phyloP scores from a whole-genome alignment of 805 yeast species.

The Sporopachydermia lactativora region DNA sequence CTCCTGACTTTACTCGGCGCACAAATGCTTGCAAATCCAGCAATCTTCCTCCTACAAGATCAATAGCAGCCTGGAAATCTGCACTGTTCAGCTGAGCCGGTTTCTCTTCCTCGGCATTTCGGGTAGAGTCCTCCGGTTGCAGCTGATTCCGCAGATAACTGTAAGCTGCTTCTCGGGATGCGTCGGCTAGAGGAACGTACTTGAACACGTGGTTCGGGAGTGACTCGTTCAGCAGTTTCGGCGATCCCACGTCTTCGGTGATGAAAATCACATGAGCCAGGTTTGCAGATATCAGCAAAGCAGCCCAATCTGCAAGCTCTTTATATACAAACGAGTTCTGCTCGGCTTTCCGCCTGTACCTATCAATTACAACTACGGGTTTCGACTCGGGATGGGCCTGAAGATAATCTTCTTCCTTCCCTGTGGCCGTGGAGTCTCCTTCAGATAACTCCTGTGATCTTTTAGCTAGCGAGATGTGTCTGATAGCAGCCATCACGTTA shows the following conservation, averaged over 20 bases:
- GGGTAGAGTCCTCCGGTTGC: slow-evolving; percentile 16
- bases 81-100: slow-evolving; percentile 8
- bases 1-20: slow-evolving; percentile 82
- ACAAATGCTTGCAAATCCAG: slow-evolving; percentile 82
- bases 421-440: slow-evolving; percentile 25
- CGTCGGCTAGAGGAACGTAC: slow-evolving; percentile 64
- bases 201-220: slow-evolving; percentile 84
- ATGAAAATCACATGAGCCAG: slow-evolving; percentile 82
- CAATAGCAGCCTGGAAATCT: slow-evolving; percentile 41
- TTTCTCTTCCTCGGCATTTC: slow-evolving; percentile 15
- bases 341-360: slow-evolving; percentile 48
- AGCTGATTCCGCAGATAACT: slow-evolving; percentile 52
- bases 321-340: slow-evolving; percentile 50
- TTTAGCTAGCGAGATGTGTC: slow-evolving; percentile 32
- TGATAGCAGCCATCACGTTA: slow-evolving; percentile 58
- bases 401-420: slow-evolving; percentile 57
- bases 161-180: slow-evolving; percentile 54
- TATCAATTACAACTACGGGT: slow-evolving; percentile 75
- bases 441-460: not conserved
- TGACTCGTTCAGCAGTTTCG: slow-evolving; percentile 51
- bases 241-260: slow-evolving; percentile 73
- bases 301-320: slow-evolving; percentile 81
- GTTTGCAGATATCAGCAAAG: slow-evolving; percentile 58
- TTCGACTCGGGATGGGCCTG: slow-evolving; percentile 76
- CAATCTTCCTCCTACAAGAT: slow-evolving; percentile 90